A percentile compares a stretch with the other conserved stretches of the same genome.
Evolutionary conservation across 768 basidiomycete genomes (phyloP).

Genomic region (Boletus rex-veris): DNA sequence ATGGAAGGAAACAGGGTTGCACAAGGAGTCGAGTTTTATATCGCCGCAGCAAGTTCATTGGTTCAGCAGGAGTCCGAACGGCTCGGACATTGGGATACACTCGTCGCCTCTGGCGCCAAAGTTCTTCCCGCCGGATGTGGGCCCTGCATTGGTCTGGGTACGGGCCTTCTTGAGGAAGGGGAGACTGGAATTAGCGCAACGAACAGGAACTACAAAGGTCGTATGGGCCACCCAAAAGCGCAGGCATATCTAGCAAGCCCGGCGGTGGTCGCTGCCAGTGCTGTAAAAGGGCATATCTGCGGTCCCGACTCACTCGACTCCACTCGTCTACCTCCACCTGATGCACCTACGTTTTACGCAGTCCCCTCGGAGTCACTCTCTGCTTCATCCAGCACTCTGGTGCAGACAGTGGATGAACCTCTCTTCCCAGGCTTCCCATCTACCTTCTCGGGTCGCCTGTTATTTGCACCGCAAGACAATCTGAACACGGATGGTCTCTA

Average conservation of each 20-base stretch:
- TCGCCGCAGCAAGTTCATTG: conserved; percentile 89
- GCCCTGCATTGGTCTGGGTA: conserved; percentile 95
- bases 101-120: conserved; percentile 87
- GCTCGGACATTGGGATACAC: conserved; percentile 82
- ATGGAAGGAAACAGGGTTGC: conserved; percentile 79
- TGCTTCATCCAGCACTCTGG: conserved; percentile 28
- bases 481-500: conserved; percentile 98
- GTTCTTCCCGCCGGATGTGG: conserved; percentile 94
- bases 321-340: conserved; percentile 44
- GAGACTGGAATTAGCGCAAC: conserved; percentile 97
- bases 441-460: conserved; percentile 75
- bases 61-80: conserved; percentile 90
- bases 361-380: conserved; percentile 30
- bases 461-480: conserved; percentile 96
- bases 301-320: conserved; percentile 70
- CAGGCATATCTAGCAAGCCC: conserved; percentile 95
- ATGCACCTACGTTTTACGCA: conserved; percentile 58
- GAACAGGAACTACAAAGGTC: conserved; percentile 97
- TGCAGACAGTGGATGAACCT: conserved; percentile 45
- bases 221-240: conserved; percentile 96
- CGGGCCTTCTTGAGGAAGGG: conserved; percentile 89
- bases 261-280: conserved; percentile 95
- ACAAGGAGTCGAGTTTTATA: conserved; percentile 92
- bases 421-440: conserved; percentile 82
- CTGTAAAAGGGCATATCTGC: conserved; percentile 86